Conservation (phyloP, 305 asterid species). For the Ilex paraguariensis region DNA sequence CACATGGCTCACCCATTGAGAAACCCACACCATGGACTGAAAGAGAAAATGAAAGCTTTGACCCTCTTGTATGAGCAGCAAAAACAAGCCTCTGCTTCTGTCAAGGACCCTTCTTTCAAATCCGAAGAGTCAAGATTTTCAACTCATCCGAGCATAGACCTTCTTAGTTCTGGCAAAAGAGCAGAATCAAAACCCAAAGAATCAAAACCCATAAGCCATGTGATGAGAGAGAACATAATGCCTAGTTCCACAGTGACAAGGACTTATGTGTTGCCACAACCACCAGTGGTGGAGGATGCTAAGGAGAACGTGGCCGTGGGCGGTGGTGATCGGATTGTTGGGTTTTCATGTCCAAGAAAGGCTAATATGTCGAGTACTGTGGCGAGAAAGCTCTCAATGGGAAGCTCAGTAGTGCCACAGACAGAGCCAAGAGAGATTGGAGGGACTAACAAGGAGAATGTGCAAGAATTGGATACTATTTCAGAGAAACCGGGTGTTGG, state of each 20-base stretch:
- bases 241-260: constrained; percentile 22
- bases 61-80: constrained; percentile 59
- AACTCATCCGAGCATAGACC: constrained; percentile 49
- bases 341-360: no score
- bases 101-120: constrained; percentile 26
- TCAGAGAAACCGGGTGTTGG: constrained; percentile 5
- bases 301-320: constrained; percentile 2
- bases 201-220: constrained; percentile 19
- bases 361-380: no score
- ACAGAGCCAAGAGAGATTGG: constrained; percentile 14
- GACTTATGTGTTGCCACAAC: constrained; percentile 20
- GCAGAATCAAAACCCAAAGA: constrained; percentile 20
- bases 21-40: constrained; percentile 56
- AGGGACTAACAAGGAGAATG: constrained; percentile 25
- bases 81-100: constrained; percentile 25
- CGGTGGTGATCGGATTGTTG: not conserved
- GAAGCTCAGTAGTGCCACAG: constrained; percentile 7
- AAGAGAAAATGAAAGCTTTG: constrained; percentile 52
- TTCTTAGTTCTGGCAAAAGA: constrained; percentile 16
- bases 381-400: no score
- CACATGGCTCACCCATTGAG: constrained; percentile 22
- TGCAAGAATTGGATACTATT: constrained; percentile 26
- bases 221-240: constrained; percentile 36
- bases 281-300: constrained; percentile 1
- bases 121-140: constrained; percentile 31